Evolutionary conservation across 2,329 filamentous ascomycete species (phyloP).

Genomic region (Calonectria crousiana): DNA sequence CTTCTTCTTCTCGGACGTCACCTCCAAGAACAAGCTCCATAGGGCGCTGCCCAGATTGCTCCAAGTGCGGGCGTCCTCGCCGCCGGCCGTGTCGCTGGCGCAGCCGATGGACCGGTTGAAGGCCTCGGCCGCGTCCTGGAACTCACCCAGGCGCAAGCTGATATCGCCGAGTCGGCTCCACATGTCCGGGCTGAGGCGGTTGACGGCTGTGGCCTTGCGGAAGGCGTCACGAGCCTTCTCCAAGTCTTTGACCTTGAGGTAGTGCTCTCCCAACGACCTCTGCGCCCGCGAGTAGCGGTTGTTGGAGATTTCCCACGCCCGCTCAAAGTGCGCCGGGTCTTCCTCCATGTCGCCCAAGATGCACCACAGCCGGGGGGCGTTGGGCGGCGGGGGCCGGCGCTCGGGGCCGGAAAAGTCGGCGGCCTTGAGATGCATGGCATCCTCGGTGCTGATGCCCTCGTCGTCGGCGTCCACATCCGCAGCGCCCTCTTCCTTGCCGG

Average conservation of each 20-base stretch:
- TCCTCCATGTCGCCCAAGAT: constrained; percentile 92
- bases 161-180: constrained; percentile 96
- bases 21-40: constrained; percentile 74
- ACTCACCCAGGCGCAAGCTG: constrained; percentile 81
- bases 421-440: constrained; percentile 68
- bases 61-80: constrained; percentile 92
- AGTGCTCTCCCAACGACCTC: constrained; percentile 84
- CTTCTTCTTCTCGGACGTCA: constrained; percentile 53
- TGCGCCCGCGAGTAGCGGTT: constrained; percentile 88
- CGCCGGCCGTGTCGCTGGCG: constrained; percentile 73
- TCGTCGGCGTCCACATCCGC: constrained; percentile 59
- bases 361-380: constrained; percentile 90
- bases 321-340: constrained; percentile 80
- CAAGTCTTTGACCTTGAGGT: constrained; percentile 75
- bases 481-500: constrained; percentile 48
- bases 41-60: constrained; percentile 92
- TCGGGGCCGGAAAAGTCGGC: constrained; percentile 72
- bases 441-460: constrained; percentile 59
- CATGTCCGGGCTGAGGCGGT: constrained; percentile 82
- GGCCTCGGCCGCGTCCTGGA: constrained; percentile 82
- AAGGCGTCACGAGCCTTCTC: constrained; percentile 82
- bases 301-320: constrained; percentile 88
- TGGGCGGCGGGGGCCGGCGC: constrained; percentile 76
- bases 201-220: constrained; percentile 79
- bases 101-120: constrained; percentile 84